phyloP scores from a whole-genome alignment of 768 basidiomycete species.

The Piloderma croceum region DNA sequence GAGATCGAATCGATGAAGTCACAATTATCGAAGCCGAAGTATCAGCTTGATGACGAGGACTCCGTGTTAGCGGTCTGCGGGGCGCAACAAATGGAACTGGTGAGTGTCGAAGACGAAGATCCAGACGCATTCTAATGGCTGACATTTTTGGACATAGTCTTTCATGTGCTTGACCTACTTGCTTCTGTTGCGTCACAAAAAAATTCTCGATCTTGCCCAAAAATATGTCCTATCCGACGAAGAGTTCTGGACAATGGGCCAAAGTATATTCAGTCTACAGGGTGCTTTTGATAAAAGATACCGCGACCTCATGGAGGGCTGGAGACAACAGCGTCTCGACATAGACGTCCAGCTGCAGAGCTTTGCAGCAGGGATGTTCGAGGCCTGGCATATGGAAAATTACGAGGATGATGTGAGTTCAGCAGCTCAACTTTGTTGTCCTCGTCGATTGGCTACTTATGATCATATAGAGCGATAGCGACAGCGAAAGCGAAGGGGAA shows the following conservation, averaged over 20 bases:
- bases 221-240: constrained; percentile 10
- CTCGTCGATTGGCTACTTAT: too few relatives aligned
- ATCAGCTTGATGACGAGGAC: constrained; percentile 11
- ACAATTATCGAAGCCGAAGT: constrained; percentile 5
- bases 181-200: constrained; percentile 13
- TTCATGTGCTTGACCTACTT: constrained; percentile 10
- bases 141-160: constrained; percentile 5
- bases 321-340: constrained; percentile 13
- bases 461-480: too few relatives aligned
- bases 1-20: constrained; percentile 3
- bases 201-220: constrained; percentile 11
- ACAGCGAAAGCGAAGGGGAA: too few relatives aligned
- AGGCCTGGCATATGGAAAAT: constrained; percentile 16
- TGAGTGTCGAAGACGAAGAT: constrained; percentile 1
- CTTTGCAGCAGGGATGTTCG: constrained; percentile 13
- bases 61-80: constrained; percentile 11
- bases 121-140: neutral
- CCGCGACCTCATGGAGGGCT: constrained; percentile 12
- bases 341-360: constrained; percentile 8
- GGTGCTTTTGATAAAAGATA: constrained; percentile 12
- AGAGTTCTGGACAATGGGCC: constrained; percentile 13
- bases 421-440: too few relatives aligned
- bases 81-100: constrained; percentile 10
- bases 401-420: too few relatives aligned
- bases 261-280: constrained; percentile 9